phyloP scores from a whole-genome alignment of 2,329 filamentous ascomycete species.

The Cadophora malorum region DNA sequence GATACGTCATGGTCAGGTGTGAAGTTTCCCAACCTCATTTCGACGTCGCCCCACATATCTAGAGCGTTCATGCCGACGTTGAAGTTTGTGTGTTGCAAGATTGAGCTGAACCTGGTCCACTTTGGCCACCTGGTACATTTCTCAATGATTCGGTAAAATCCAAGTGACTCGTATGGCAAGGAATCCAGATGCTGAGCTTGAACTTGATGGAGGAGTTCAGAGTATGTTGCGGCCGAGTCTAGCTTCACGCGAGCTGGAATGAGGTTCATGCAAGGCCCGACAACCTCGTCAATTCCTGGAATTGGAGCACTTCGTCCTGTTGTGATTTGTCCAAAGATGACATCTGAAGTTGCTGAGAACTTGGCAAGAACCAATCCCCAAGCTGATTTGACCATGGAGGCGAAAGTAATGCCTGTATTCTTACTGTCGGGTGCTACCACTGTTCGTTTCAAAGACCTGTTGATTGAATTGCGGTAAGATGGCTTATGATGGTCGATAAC shows the following conservation, averaged over 20 bases:
- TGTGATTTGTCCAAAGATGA: constrained; percentile 51
- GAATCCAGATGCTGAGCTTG: constrained; percentile 51
- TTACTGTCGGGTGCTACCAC: constrained; percentile 4
- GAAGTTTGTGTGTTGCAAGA: constrained; percentile 24
- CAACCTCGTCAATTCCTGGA: constrained; percentile 47
- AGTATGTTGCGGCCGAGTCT: constrained; percentile 41
- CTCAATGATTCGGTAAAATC: constrained; percentile 49
- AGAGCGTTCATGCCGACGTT: constrained; percentile 18
- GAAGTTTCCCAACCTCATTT: constrained; percentile 17
- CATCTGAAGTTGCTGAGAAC: constrained; percentile 47
- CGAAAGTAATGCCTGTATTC: constrained; percentile 21
- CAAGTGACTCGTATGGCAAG: constrained; percentile 47
- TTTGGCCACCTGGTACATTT: constrained; percentile 27
- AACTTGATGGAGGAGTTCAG: constrained; percentile 52
- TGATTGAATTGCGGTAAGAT: constrained; percentile 9
- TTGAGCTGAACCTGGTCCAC: constrained; percentile 23
- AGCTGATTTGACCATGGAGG: constrained; percentile 37
- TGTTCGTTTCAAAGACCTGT: constrained; percentile 14
- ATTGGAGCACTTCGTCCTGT: constrained; percentile 49
- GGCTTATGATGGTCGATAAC: constrained; percentile 8
- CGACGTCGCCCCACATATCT: constrained; percentile 17
- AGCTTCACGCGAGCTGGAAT: constrained; percentile 49
- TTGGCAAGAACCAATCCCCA: constrained; percentile 49
- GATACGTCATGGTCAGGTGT: constrained; percentile 19
- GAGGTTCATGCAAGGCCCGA: constrained; percentile 52